A percentile compares a stretch with the other conserved stretches of the same genome.
phyloP scores from a whole-genome alignment of 208 protist genomes.

The Leishmania aethiopica region DNA sequence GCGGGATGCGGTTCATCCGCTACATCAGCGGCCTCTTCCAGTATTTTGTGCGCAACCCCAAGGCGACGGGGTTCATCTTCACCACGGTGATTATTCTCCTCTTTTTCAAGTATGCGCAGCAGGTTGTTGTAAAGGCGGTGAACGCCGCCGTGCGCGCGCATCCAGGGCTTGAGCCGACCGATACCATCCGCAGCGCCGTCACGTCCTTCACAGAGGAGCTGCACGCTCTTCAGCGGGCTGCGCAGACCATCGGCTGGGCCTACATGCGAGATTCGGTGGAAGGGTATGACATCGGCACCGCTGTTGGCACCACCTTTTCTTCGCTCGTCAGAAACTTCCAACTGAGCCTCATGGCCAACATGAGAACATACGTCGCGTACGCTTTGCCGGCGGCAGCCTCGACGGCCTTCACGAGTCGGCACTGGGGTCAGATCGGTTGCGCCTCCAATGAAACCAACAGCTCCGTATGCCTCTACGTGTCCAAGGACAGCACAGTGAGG shows the following conservation, averaged over 20 bases:
- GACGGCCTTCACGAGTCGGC: conserved; percentile 8
- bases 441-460: conserved; percentile 16
- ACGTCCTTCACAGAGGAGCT: conserved; percentile 51
- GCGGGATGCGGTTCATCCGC: conserved; percentile 47
- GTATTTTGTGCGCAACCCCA: conserved; percentile 57
- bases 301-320: conserved; percentile 33
- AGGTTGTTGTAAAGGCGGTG: conserved; percentile 48
- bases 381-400: conserved; percentile 19
- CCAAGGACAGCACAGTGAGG: conserved; percentile 8
- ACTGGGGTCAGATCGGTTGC: conserved; percentile 50
- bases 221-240: conserved; percentile 33
- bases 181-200: conserved; percentile 45
- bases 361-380: conserved; percentile 40
- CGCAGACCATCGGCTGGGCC: conserved; percentile 36
- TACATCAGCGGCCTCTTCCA: conserved; percentile 56
- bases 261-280: conserved; percentile 34
- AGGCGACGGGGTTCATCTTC: conserved; percentile 52
- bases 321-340: conserved; percentile 34
- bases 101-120: conserved; percentile 70
- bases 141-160: conserved; percentile 46
- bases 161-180: conserved; percentile 51
- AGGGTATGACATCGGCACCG: conserved; percentile 32
- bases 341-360: conserved; percentile 36
- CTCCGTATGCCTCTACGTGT: conserved; percentile 31
- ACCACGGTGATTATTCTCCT: conserved; percentile 50